Evolutionary conservation across 345 rosid species (phyloP).

Genomic region (Litchi chinensis): DNA sequence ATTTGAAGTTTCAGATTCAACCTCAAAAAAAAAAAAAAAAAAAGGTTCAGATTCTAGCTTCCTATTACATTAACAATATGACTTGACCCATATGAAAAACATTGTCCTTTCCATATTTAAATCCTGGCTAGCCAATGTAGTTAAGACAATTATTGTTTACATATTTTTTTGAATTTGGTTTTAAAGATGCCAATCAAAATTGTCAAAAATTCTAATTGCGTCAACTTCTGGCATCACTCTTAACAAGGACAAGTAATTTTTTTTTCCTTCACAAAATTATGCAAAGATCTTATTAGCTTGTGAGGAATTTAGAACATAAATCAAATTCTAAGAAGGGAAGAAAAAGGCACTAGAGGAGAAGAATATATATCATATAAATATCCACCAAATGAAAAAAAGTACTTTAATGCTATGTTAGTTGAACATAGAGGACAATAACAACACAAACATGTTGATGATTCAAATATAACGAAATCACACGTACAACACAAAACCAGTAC

Average conservation of each 20-base stretch:
- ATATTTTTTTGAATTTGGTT: too few relatives aligned
- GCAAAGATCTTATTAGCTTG: not conserved
- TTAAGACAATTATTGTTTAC: too few relatives aligned
- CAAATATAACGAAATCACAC: too few relatives aligned
- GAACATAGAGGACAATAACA: not conserved
- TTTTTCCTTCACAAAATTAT: not conserved
- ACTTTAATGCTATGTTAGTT: not conserved
- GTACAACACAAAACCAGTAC: too few relatives aligned
- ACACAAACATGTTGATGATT: too few relatives aligned
- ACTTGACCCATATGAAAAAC: not conserved
- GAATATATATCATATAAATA: not conserved
- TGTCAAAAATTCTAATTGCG: too few relatives aligned
- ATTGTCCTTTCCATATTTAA: not conserved
- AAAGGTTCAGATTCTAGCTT: too few relatives aligned
- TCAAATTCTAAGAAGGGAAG: not conserved
- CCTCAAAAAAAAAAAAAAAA: too few relatives aligned
- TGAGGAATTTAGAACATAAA: not conserved
- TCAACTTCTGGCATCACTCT: too few relatives aligned
- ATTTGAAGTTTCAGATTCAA: not conserved
- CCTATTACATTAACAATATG: not conserved
- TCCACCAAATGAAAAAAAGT: not conserved
- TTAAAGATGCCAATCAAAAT: too few relatives aligned
- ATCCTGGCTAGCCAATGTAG: not conserved
- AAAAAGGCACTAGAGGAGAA: not conserved
- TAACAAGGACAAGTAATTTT: not conserved